These are phyloP conservation scores for Chenopodium formosanum DNA, from an alignment of 148 eudicot genomes.

Conservation along the genomic window DNA sequence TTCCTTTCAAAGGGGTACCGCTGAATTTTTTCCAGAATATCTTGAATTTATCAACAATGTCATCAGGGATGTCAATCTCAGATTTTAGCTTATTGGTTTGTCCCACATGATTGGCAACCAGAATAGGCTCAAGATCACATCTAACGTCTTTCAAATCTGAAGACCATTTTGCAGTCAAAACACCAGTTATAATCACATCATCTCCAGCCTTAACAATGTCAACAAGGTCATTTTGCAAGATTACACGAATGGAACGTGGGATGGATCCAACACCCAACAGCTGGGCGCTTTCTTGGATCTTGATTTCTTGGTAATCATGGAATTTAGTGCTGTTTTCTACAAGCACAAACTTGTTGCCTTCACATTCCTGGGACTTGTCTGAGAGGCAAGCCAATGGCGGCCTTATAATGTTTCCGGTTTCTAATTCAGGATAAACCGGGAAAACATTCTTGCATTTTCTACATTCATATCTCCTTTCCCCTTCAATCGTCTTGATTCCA, in stretches of 20 bases:
- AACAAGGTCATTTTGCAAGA: conserved; percentile 88
- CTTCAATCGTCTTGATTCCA: conserved; percentile 85
- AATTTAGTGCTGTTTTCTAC: conserved; percentile 66
- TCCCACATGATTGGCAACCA: conserved; percentile 78
- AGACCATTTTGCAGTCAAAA: conserved; percentile 90
- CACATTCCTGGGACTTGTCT: conserved; percentile 53
- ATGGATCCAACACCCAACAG: conserved; percentile 87
- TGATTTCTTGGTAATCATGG: conserved; percentile 95
- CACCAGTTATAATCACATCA: conserved; percentile 83
- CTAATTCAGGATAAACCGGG: conserved; percentile 86
- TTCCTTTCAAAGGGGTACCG: conserved; percentile 76
- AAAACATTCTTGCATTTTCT: conserved; percentile 65
- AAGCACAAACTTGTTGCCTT: conserved; percentile 62
- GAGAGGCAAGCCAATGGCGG: conserved; percentile 74
- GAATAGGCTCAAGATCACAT: conserved; percentile 88
- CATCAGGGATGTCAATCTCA: conserved; percentile 74
- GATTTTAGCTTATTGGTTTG: conserved; percentile 82
- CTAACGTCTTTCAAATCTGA: conserved; percentile 87
- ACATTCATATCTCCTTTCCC: conserved; percentile 76
- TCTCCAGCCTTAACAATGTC: conserved; percentile 97
- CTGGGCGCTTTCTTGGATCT: conserved; percentile 92
- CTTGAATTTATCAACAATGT: conserved; percentile 44
- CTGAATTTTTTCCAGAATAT: conserved; percentile 70
- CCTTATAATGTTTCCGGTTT: conserved; percentile 56
- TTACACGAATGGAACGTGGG: conserved; percentile 93